Evolutionary conservation across 1,284 basidiomycete species (phyloP).

Genomic region (Cryptococcus sp.): DNA sequence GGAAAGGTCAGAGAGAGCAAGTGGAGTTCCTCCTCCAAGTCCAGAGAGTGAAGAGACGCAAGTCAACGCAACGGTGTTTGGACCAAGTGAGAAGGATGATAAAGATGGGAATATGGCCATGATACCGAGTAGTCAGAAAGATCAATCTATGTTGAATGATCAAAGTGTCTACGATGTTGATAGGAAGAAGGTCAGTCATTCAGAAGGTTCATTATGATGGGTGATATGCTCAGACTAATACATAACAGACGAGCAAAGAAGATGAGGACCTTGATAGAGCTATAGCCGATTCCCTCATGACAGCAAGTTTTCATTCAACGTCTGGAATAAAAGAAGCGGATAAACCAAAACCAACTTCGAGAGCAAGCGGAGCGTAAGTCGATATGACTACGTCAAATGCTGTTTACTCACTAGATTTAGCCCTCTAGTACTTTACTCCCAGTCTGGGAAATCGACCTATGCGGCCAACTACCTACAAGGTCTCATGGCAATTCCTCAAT

Average conservation of each 20-base stretch:
- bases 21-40: constrained; percentile 36
- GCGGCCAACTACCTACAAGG: constrained; percentile 34
- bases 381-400: not conserved
- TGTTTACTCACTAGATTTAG: constrained; percentile 7
- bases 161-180: not conserved
- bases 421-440: constrained; percentile 24
- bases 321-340: constrained; percentile 13
- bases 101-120: constrained; percentile 27
- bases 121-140: constrained; percentile 7
- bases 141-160: not conserved
- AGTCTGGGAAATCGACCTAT: constrained; percentile 21
- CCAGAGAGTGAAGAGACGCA: constrained; percentile 13
- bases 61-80: constrained; percentile 20
- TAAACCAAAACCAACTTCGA: constrained; percentile 10
- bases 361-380: constrained; percentile 31
- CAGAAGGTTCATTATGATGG: too few species aligned
- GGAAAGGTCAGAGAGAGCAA: constrained; percentile 34
- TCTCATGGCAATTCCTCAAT: constrained; percentile 34
- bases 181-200: too few species aligned
- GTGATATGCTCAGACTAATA: not conserved
- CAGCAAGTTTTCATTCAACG: constrained; percentile 37
- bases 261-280: constrained; percentile 40
- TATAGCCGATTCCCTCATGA: constrained; percentile 43
- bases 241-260: not conserved
- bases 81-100: constrained; percentile 35